A percentile compares a stretch with the other conserved stretches of the same genome.
Evolutionary conservation across 768 basidiomycete genomes (phyloP).

Genomic region (Strobilomyces dryophilus): DNA sequence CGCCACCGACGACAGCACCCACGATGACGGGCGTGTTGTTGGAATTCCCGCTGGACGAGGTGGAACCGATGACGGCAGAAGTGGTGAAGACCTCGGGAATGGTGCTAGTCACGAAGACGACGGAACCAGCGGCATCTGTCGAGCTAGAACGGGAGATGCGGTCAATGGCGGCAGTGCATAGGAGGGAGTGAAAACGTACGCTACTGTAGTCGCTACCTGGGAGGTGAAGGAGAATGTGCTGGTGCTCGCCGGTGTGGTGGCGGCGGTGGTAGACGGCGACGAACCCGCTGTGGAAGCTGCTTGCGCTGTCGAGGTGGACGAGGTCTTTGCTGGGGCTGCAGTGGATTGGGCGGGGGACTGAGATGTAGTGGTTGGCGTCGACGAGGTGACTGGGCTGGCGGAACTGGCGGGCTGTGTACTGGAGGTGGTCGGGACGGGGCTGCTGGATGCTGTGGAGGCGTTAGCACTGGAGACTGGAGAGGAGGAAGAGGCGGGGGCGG

Average conservation of each 20-base stretch:
- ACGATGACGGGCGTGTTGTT: slow-evolving; percentile 41
- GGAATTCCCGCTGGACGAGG: not conserved
- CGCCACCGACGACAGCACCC: slow-evolving; percentile 51
- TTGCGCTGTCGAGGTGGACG: not conserved
- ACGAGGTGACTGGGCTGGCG: not conserved
- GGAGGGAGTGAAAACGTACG: slow-evolving; percentile 12
- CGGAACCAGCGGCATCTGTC: slow-evolving; percentile 21
- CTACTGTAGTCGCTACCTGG: slow-evolving; percentile 10
- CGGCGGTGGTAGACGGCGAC: not conserved
- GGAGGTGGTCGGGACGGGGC: not conserved
- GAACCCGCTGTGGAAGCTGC: too few species aligned
- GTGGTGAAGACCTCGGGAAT: slow-evolving; percentile 14
- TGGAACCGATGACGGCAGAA: slow-evolving; percentile 4
- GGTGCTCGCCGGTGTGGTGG: not conserved
- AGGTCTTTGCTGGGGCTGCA: not conserved
- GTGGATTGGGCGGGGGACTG: slow-evolving; percentile 1
- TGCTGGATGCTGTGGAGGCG: slow-evolving; percentile 5
- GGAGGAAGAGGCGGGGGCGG: not conserved
- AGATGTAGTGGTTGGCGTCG: slow-evolving; percentile 1
- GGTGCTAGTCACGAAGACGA: slow-evolving; percentile 16
- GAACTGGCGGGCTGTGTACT: not conserved
- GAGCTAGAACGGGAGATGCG: slow-evolving; percentile 9
- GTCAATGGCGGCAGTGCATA: not conserved
- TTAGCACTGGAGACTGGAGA: slow-evolving; percentile 11
- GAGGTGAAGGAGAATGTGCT: slow-evolving; percentile 14